Conservation (phyloP, 768 basidiomycete genomes). For the Suillus lakei region DNA sequence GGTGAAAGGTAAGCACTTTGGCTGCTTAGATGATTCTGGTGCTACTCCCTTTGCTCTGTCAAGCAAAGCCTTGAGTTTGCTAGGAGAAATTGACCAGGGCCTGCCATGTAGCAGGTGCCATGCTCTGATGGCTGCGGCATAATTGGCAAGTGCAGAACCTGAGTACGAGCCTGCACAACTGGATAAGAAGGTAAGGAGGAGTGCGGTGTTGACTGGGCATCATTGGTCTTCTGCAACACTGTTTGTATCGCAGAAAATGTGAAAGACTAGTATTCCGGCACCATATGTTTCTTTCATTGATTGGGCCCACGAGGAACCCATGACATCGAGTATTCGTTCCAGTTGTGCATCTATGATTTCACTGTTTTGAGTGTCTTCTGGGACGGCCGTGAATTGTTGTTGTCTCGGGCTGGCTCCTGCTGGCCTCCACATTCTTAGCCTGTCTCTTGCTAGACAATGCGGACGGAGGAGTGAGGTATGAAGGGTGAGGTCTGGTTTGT, state of each 20-base stretch:
- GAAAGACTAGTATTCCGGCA: constrained; percentile 21
- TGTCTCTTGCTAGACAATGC: constrained; percentile 11
- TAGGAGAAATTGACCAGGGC: constrained; percentile 15
- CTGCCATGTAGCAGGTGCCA: constrained; percentile 31
- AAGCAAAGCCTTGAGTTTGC: constrained; percentile 17
- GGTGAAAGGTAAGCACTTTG: constrained; percentile 14
- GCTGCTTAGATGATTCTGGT: constrained; percentile 29
- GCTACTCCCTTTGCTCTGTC: constrained; percentile 1
- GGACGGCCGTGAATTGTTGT: too few relatives aligned
- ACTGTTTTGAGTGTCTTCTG: too few relatives aligned
- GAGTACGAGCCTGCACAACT: constrained; percentile 15
- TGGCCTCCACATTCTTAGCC: background rate
- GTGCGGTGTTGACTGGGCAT: constrained; percentile 8
- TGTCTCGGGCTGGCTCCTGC: background rate
- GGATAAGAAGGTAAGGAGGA: constrained; percentile 22
- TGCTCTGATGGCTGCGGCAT: constrained; percentile 20
- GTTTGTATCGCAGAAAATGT: constrained; percentile 21
- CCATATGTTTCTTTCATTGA: constrained; percentile 18
- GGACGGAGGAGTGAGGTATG: constrained; percentile 7
- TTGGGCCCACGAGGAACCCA: constrained; percentile 9
- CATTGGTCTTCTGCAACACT: constrained; percentile 16
- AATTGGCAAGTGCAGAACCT: constrained; percentile 16
- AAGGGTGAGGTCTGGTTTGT: constrained; percentile 6
- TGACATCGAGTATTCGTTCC: background rate
- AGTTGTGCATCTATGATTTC: too few relatives aligned